Conservation (phyloP, 768 basidiomycete genomes). For the Suillus sp. region DNA sequence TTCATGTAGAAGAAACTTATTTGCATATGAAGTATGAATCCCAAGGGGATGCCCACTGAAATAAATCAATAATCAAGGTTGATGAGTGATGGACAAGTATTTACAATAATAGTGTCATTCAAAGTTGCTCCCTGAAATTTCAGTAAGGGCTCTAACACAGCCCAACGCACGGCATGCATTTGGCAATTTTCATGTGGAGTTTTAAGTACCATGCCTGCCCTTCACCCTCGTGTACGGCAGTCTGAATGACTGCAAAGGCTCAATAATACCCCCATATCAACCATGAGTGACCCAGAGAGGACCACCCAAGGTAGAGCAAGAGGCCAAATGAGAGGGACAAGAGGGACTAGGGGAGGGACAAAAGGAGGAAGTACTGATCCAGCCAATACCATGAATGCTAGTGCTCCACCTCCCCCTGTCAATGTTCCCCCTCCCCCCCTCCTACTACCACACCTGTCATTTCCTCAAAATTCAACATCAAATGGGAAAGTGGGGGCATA, state of each 20-base stretch:
- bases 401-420: too few species aligned
- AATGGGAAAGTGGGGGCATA: too few species aligned
- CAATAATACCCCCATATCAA: not conserved
- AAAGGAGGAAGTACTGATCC: not conserved
- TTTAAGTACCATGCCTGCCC: not conserved
- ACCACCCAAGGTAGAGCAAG: not conserved
- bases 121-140: not conserved
- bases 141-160: not conserved
- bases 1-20: too few species aligned
- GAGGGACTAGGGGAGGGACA: slow-evolving; percentile 2
- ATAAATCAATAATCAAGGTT: too few species aligned
- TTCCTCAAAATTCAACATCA: too few species aligned
- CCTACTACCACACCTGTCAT: too few species aligned
- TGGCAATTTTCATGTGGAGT: not conserved
- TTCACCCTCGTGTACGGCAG: not conserved
- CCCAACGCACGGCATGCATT: not conserved
- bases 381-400: not conserved
- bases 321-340: not conserved
- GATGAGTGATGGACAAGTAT: too few species aligned
- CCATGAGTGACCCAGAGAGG: not conserved
- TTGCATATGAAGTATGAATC: too few species aligned
- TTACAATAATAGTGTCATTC: not conserved
- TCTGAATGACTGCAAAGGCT: not conserved
- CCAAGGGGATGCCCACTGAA: too few species aligned
- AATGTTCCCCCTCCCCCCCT: too few species aligned